Base-by-base conservation (phyloP, 2,329 filamentous ascomycete species). In the Alternaria sp. region DNA sequence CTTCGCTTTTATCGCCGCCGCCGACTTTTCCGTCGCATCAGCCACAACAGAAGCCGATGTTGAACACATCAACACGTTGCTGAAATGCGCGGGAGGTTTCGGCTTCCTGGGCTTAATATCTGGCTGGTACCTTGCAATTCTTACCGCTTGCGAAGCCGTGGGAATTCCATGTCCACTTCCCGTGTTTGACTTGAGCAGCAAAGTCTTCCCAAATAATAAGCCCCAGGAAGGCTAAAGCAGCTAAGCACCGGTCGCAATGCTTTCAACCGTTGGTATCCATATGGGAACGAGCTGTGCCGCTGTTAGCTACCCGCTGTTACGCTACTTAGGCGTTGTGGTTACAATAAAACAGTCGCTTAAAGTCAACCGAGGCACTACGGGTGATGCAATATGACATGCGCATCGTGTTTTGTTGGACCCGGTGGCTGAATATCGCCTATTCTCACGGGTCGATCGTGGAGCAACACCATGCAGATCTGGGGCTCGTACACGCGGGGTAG, bases 161-260 rank as follows among this genome's bases (percentile, higher is more conserved):
- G 66, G 60, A 8, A 70, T 69, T 28, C 66, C 66, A 3, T 69
- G 68, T 18, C 65, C 66, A 11, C 20, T 70, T n/a, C 66, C 63
- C 9, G 54, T 67, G 16, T 53, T 70, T 3, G 68, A 70, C 22
- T 14, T 69, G 20, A 69, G 66, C 48, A 66, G 63, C 39, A 67
- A 62, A 26, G 60, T 69, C 2, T 67, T 67, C 16, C 66, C 66
- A 2, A 57, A 57, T 26, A 63, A 68, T 26, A 63, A 68, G 22
- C 9, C 53, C 7, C 39, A 39, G 14, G 36, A 11, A 8, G 8
- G 44, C 22, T 26, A 53, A 24, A 38, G 11, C 14, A 20, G 16
- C 26, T 59, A 36, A n/a, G 8, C 22, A 43, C 20, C 20, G 48
- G 32, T 4, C 38, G 32, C 20, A 51, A 24, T 8, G 12, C 7